phyloP scores from a whole-genome alignment of 2,329 filamentous ascomycete genomes.

The Diplocarpon rosae region DNA sequence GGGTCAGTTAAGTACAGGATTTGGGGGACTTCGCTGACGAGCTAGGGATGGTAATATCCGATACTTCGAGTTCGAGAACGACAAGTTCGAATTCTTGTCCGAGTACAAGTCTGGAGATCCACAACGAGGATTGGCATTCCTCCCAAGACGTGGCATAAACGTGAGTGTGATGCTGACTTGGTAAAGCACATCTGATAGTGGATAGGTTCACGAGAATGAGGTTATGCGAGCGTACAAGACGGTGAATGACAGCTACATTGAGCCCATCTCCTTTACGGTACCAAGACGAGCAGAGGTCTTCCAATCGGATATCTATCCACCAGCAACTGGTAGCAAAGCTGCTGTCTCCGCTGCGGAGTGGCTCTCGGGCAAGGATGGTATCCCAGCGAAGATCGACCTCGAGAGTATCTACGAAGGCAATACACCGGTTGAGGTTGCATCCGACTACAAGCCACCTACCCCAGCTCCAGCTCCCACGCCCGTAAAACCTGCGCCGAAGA shows the following conservation, averaged over 20 bases:
- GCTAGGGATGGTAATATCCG: conserved; percentile 91
- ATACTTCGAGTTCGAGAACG: conserved; percentile 96
- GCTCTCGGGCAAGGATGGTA: conserved; percentile 71
- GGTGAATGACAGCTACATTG: conserved; percentile 85
- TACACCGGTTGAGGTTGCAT: conserved; percentile 64
- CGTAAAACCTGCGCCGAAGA: conserved; percentile 32
- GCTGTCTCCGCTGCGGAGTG: conserved; percentile 74
- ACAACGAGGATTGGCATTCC: conserved; percentile 85
- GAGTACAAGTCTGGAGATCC: conserved; percentile 97
- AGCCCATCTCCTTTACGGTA: conserved; percentile 95
- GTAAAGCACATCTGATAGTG: conserved; percentile 14
- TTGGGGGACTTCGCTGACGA: conserved; percentile 7
- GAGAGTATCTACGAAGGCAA: conserved; percentile 83
- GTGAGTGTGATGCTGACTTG: conserved; percentile 33
- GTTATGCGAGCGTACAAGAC: conserved; percentile 95
- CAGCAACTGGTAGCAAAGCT: conserved; percentile 67
- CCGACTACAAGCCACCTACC: conserved; percentile 52
- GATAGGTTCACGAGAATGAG: conserved; percentile 83
- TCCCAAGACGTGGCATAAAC: conserved; percentile 91
- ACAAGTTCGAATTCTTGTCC: conserved; percentile 95
- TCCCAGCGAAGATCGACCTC: conserved; percentile 87
- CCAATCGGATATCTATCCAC: conserved; percentile 94
- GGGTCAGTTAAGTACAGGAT: conserved; percentile 48
- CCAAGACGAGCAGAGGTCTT: conserved; percentile 87
- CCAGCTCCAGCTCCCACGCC: conserved; percentile 35